Evolutionary conservation across 164 flowering plant genomes (phyloP).

Genomic region (Macadamia integrifolia): DNA sequence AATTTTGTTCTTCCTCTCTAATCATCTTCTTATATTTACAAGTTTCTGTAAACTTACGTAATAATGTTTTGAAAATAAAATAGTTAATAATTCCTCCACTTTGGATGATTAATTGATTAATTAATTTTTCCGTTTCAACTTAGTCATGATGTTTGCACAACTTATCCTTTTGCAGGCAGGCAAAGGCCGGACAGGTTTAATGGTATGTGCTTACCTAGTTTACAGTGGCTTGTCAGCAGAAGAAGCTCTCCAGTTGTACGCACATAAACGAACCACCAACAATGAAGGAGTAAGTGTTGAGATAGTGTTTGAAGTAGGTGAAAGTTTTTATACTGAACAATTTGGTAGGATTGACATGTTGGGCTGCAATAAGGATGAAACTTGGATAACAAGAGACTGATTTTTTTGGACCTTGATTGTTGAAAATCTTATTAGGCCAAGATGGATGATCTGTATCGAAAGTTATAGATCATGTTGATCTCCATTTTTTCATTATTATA

Average conservation of each 20-base stretch:
- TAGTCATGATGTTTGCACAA: slow-evolving; percentile 3
- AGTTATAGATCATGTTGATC: too few relatives aligned
- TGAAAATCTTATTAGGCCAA: too few relatives aligned
- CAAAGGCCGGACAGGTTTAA: slow-evolving; percentile 86
- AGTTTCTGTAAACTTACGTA: not conserved
- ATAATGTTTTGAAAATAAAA: not conserved
- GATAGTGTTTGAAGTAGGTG: slow-evolving; percentile 30
- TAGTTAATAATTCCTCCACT: not conserved
- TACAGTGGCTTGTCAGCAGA: slow-evolving; percentile 70
- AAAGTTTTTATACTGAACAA: too few relatives aligned
- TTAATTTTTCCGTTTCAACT: not conserved
- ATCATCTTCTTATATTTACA: not conserved
- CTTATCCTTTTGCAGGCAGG: slow-evolving; percentile 63
- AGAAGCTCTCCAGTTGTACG: slow-evolving; percentile 73
- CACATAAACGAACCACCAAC: slow-evolving; percentile 61
- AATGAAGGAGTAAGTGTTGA: slow-evolving; percentile 72
- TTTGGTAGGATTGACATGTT: too few relatives aligned
- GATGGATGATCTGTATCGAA: too few relatives aligned
- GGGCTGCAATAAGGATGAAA: too few relatives aligned
- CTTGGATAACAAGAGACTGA: too few relatives aligned
- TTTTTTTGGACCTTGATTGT: too few relatives aligned
- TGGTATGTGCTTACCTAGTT: slow-evolving; percentile 74
- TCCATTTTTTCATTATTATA: too few relatives aligned
- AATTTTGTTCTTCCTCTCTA: not conserved
- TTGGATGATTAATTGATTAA: too few relatives aligned